Percentiles rank a stretch among this genome's conserved stretches.
phyloP scores from a whole-genome alignment of 31 red algal species.

The Odonthalia washingtoniensis region DNA sequence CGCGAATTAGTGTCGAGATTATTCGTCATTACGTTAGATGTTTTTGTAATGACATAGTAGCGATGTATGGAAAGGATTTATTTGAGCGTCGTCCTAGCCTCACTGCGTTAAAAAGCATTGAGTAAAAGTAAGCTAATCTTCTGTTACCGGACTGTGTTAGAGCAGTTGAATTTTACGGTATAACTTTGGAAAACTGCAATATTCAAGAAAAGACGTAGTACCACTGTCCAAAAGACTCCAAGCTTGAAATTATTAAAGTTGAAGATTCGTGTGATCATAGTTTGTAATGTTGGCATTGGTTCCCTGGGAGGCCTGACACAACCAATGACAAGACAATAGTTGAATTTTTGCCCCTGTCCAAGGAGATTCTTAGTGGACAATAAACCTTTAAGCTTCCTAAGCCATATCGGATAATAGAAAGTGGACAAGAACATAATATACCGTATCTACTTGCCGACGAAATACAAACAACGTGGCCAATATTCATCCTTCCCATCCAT shows the following conservation, averaged over 20 bases:
- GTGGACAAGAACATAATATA: not conserved
- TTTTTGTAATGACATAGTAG: slow-evolving; percentile 7
- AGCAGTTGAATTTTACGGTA: slow-evolving; percentile 42
- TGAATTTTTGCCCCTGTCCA: slow-evolving; percentile 5
- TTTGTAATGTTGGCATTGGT: not conserved
- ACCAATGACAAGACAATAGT: not conserved
- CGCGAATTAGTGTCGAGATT: slow-evolving; percentile 44
- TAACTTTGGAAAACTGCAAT: slow-evolving; percentile 55
- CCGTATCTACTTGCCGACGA: slow-evolving; percentile 24
- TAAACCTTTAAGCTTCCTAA: slow-evolving; percentile 13
- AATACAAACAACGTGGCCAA: slow-evolving; percentile 15
- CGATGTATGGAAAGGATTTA: slow-evolving; percentile 26
- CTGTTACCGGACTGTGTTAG: slow-evolving; percentile 56
- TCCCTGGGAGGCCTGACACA: not conserved
- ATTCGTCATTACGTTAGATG: slow-evolving; percentile 32
- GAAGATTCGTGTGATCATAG: not conserved
- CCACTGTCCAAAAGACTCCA: slow-evolving; percentile 31
- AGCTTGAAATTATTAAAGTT: not conserved
- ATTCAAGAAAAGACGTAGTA: slow-evolving; percentile 31
- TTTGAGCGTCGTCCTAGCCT: slow-evolving; percentile 37
- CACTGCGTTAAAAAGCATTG: slow-evolving; percentile 22
- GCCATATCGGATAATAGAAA: not conserved
- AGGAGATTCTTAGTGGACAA: not conserved
- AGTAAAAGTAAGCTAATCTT: slow-evolving; percentile 2
- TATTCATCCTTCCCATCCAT: slow-evolving; percentile 9